Conservation (phyloP, 495 filamentous ascomycete genomes). For the Xylaria palmicola region DNA sequence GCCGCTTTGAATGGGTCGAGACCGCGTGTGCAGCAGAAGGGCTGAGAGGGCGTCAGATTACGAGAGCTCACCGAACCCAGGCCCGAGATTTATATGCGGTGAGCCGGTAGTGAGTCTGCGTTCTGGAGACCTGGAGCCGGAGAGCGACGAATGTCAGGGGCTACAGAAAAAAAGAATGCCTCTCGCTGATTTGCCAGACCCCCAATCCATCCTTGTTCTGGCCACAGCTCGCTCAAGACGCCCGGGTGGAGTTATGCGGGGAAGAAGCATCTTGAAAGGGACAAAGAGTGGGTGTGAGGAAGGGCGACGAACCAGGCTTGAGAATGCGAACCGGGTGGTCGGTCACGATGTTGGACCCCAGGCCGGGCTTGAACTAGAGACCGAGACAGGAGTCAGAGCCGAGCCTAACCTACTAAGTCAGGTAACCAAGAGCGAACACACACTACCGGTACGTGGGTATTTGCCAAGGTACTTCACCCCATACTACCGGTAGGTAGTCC, state of each 20-base stretch:
- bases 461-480: no score
- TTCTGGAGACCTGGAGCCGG: neutral
- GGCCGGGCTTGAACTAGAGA: neutral
- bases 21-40: neutral
- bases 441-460: no score
- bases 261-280: conserved; percentile 1
- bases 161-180: neutral
- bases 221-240: neutral
- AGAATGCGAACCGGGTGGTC: neutral
- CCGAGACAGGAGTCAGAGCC: neutral
- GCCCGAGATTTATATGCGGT: neutral
- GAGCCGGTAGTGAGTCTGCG: neutral
- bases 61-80: neutral
- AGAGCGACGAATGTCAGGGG: neutral
- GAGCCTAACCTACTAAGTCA: conserved; percentile 2
- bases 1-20: neutral
- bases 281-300: neutral
- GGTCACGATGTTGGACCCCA: neutral
- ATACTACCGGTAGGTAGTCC: no score
- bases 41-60: neutral
- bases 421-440: no score
- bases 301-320: neutral
- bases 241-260: conserved; percentile 8
- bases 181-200: conserved; percentile 5
- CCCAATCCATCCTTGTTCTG: neutral